Evolutionary conservation across 768 basidiomycete species (phyloP), one percentile per base, ranked within the genome.

Genomic region (Xerocomellus intermedius): DNA sequence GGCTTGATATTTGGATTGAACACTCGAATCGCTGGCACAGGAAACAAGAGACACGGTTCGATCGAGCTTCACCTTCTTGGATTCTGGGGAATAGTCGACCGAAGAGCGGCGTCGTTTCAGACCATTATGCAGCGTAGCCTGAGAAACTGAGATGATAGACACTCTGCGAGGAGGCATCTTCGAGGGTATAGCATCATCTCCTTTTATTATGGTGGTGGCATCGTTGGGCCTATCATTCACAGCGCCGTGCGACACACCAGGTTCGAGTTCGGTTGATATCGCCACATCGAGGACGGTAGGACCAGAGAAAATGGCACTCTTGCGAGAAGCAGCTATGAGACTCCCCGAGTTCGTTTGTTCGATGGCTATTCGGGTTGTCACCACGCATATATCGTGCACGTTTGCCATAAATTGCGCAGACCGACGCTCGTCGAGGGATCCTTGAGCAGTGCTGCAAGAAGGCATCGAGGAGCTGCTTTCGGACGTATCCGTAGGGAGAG

Each of bases 31-130:
- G 16, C 47, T 53, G 26, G 44, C 22, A 5, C 48, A 28, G 5
- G 50, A 46, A 3, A 55, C 19, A 37, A 37, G 48, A 8, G 57
- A 55, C 9, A 42, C 8, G 9, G 26, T 28, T 33, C 35, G 47
- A 22, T 61, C 55, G 16, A 59, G 50, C 41, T 63, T 69, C 17
- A 4, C n/a, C 26, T 55, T 69, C 42, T 69, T 69, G 39, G 36
- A 5, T 52, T 59, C 35, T 1, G 16, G 28, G 17, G 28, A 22
- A 26, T 5, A 6, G 5, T 42, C 52, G 32, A 48, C 17, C 0
- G 55, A 55, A 21, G 64, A 56, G 7, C 43, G 58, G 21, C 49
- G 52, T 32, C 64, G 66, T 47, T 68, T 66, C 24, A 59, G 42
- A 26, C 28, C 2, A 32, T 21, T 22, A 13, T 35, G 13, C 21